Evolutionary conservation across 2,329 filamentous ascomycete species (phyloP).

Genomic region (Dactylonectria estremocensis): DNA sequence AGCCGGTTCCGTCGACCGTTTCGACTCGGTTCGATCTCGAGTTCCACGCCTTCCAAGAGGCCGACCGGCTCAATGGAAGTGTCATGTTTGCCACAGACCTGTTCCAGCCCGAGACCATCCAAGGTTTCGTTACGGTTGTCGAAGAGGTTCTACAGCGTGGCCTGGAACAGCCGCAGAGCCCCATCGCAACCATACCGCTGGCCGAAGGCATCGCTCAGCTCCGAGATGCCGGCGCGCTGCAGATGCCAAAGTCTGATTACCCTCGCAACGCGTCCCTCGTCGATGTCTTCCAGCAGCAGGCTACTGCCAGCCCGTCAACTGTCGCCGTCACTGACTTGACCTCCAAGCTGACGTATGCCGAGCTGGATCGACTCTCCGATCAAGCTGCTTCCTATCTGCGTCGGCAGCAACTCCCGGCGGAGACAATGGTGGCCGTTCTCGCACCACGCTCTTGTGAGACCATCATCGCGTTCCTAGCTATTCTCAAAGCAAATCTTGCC

Average conservation of each 20-base stretch:
- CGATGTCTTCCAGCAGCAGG: constrained; percentile 45
- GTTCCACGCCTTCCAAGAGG: constrained; percentile 44
- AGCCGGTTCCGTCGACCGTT: constrained; percentile 9
- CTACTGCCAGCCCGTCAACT: constrained; percentile 12
- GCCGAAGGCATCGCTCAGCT: constrained; percentile 12
- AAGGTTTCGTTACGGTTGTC: constrained; percentile 35
- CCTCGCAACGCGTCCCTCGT: constrained; percentile 39
- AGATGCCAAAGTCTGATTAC: constrained; percentile 30
- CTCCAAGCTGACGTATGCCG: constrained; percentile 38
- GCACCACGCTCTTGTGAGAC: constrained; percentile 23
- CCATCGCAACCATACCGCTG: constrained; percentile 20
- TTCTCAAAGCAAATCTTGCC: constrained; percentile 37
- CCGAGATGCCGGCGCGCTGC: constrained; percentile 32
- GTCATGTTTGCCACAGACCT: constrained; percentile 42
- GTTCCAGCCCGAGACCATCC: constrained; percentile 39
- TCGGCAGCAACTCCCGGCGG: neutral
- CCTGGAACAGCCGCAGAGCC: constrained; percentile 21
- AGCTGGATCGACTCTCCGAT: constrained; percentile 39
- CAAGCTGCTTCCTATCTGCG: constrained; percentile 9
- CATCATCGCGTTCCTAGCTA: constrained; percentile 31
- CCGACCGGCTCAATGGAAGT: constrained; percentile 18
- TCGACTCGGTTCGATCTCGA: constrained; percentile 46
- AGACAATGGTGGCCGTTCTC: constrained; percentile 28
- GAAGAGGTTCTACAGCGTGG: constrained; percentile 32
- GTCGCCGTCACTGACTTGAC: constrained; percentile 40